Base-by-base conservation (phyloP, 805 yeast species). In the Kodamaea sagamina region DNA sequence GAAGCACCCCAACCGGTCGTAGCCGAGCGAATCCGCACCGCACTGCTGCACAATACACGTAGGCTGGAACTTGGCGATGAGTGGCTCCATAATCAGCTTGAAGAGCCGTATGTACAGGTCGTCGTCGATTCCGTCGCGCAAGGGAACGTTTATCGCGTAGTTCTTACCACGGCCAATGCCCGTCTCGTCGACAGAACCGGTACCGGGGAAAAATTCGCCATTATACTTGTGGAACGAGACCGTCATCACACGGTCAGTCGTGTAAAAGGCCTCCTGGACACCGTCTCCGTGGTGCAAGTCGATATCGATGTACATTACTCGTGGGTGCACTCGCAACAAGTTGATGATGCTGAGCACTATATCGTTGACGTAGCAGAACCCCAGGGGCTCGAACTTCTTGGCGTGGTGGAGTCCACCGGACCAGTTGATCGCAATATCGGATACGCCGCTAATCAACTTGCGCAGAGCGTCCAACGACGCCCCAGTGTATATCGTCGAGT, bases 261-360 rank as follows among this genome's bases (percentile, higher is more conserved):
- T 79, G 67, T 92, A 87, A 59, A 92, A 92, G 1, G 97, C 97
- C 64, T 92, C 98, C 63, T 92, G 96, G 13, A 92, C 98, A 51
- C 98, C 98, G 65, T 92, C 98, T 35, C 98, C 98, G 59, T 92
- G 98, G 63, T 92, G 98, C 10, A 92, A 78, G 63, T 92, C 98
- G 44, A 89, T 90, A 64, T 92, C 98, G 42, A 92, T 86, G 62
- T 92, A 92, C 60, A 92, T 72, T 6, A 92, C 97, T 50, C 98
- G 77, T 32, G 96, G 93, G 65, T 90, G 96, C 50, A 87, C 89
- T 41, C 97, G 71, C 47, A 92, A 71, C 32, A 92, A 72, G 61
- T 92, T 89, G 48, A 92, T 71, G 32, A 90, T 88, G 37, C 95
- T 89, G 36, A 92, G 71, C 1, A 89, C 98, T 50, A 92, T 92